Percentiles rank a stretch among this genome's conserved stretches.
phyloP scores from a whole-genome alignment of 2,329 filamentous ascomycete species.

The Colletotrichum cuscutae region DNA sequence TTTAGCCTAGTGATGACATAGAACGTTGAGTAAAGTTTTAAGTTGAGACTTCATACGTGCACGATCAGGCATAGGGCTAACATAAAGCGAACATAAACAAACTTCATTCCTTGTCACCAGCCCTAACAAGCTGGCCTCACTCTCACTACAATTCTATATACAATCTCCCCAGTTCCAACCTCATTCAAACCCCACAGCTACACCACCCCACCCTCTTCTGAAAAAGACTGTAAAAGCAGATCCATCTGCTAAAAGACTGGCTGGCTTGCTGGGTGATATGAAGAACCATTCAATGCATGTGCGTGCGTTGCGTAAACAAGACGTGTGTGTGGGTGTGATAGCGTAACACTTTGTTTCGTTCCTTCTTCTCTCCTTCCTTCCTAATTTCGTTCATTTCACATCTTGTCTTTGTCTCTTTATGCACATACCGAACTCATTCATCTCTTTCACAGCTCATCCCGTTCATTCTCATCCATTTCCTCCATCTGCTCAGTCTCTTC shows the following conservation, averaged over 20 bases:
- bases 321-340: not conserved
- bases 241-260: not conserved
- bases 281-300: not conserved
- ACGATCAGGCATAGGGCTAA: no score
- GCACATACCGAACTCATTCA: not conserved
- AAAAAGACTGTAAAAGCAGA: not conserved
- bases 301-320: not conserved
- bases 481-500: not conserved
- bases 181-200: not conserved
- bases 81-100: not conserved
- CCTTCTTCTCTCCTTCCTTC: not conserved
- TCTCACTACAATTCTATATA: not conserved
- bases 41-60: no score
- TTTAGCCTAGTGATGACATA: no score
- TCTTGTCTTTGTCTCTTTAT: not conserved
- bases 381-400: not conserved
- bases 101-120: not conserved
- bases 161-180: not conserved
- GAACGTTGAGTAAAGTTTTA: no score
- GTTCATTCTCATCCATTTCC: not conserved
- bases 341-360: not conserved
- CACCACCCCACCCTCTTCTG: not conserved
- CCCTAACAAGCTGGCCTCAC: not conserved
- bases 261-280: not conserved
- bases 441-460: conserved; percentile 13